A percentile compares a stretch with the other conserved stretches of the same genome.
Conservation (phyloP, 176 grass and related monocot species). For the Eleusine coracana region DNA sequence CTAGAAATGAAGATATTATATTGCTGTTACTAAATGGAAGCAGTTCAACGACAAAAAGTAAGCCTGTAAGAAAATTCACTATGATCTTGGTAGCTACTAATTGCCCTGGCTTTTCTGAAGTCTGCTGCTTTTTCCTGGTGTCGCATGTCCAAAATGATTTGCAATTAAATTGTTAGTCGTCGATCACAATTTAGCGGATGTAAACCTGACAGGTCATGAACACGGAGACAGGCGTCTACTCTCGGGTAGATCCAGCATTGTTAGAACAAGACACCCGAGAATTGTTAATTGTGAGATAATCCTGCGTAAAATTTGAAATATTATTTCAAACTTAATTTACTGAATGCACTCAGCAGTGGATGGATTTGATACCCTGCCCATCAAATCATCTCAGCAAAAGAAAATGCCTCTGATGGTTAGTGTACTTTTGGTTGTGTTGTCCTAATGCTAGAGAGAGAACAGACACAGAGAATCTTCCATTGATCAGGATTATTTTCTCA, state of each 20-base stretch:
- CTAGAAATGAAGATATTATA: conserved; percentile 39
- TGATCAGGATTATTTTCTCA: conserved; percentile 29
- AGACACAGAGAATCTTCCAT: conserved; percentile 49
- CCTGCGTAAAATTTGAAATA: conserved; percentile 28
- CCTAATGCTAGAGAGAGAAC: conserved; percentile 22
- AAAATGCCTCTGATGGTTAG: conserved; percentile 30
- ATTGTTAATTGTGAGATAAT: conserved; percentile 34
- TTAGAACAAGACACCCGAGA: not conserved
- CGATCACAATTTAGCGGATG: not conserved
- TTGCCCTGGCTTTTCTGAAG: not conserved
- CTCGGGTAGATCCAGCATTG: conserved; percentile 32
- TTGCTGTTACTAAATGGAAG: conserved; percentile 33
- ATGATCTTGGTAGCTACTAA: conserved; percentile 34
- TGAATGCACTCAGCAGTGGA: conserved; percentile 18
- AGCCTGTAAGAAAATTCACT: conserved; percentile 35
- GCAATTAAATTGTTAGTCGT: conserved; percentile 11
- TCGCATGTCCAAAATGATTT: not conserved
- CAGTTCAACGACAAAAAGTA: conserved; percentile 7
- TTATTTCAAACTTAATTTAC: conserved; percentile 22
- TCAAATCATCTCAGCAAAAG: conserved; percentile 38
- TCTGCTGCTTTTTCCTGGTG: not conserved
- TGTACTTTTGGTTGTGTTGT: conserved; percentile 30
- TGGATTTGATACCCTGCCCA: conserved; percentile 36
- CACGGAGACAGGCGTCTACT: not conserved
- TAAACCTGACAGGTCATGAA: not conserved